Base-by-base conservation (phyloP, 176 grass and related monocot species). In the Hsuehochloa calcarea region DNA sequence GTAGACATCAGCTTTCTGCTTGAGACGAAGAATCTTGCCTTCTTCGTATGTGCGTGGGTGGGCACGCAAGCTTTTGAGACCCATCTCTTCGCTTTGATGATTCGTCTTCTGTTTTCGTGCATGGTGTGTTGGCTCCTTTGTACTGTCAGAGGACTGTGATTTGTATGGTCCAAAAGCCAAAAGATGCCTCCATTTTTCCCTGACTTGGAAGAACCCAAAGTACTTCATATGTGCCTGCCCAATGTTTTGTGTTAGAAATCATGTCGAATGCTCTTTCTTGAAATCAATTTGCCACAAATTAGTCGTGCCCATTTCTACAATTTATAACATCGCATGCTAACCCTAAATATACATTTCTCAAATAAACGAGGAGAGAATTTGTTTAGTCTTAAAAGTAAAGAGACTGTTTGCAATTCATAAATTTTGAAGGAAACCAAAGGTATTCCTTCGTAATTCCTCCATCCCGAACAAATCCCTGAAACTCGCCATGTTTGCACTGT, bases 11-110 rank as follows among this genome's bases (percentile, higher is more conserved):
- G 26, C 77, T 89, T 89, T 76, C 10, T 37, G 1, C 10, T 76
- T 25, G 41, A 49, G 46, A 41, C 54, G 14, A 85, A 70, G 72
- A 35, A 45, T 81, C 45, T 69, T 26, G 44, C 37, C 25, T 25
- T 35, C 35, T 14, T 47, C 6, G 13, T 31, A 20, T 59, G 40
- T 66, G 58, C 46, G 71, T 70, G 44, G 37, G 78, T 71, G 80
- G 54, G 66, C 44, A 46, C 44, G 10, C 70, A 67, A 37, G 77
- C 78, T 82, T 86, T 82, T 22, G 77, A 56, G 72, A 90, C 17
- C 35, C 17, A 20, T 74, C n/a, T 29, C 34, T 50, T 81, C 15
- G 37, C 81, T 89, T 65, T 75, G n/a, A 61, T 81, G 14, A 75
- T 60, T 34, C 41, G 10, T 46, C 44, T 46, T 46, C 44, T 15